Evolutionary conservation across 129 eudicot genomes (phyloP), one percentile per base, ranked within the genome.

Genomic region (Scalesia atractyloides): DNA sequence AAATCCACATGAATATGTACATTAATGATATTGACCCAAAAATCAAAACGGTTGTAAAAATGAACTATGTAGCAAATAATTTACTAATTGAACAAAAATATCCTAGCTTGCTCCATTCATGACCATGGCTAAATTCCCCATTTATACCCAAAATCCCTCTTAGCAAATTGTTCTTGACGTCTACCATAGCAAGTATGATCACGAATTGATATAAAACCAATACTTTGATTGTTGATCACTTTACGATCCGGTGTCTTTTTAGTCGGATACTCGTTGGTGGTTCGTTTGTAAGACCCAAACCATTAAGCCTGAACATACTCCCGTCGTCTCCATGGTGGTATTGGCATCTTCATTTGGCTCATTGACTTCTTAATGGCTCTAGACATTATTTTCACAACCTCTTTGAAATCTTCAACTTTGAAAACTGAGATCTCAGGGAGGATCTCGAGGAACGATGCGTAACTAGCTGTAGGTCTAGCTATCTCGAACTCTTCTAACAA

Each of bases 51-150:
- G 33, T 3, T 41, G 46, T 41, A 41, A 24, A 58, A 58, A 24
- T 24, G 3, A 58, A 24, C 7, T 22, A 58, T 58, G 5, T 2
- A 44, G 39, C 72, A 67, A 19, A 46, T 26, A 68, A 68, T 24
- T 24, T 30, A 24, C 60, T 30, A 68, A 24, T n/a, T 15, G 7
- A 15, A 22, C 67, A n/a, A 60, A 72, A n/a, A 24, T 52, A 3
- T 17, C 61, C 24, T 63, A 78, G 73, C 41, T 22, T 70, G 41
- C 73, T 56, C 63, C 80, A 62, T 84, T 76, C 61, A 84, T 64
- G 50, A 78, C 85, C 52, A 83, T 70, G 14, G 88, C 77, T 86
- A 92, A 89, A 49, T 89, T 82, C 6, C 98, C 96, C 17, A 87
- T 75, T 76, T 81, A 15, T 64, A 72, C 16, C 76, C 78, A 36